Conservation (phyloP, 495 filamentous ascomycete species). For the Aspergillus mulundensis region DNA sequence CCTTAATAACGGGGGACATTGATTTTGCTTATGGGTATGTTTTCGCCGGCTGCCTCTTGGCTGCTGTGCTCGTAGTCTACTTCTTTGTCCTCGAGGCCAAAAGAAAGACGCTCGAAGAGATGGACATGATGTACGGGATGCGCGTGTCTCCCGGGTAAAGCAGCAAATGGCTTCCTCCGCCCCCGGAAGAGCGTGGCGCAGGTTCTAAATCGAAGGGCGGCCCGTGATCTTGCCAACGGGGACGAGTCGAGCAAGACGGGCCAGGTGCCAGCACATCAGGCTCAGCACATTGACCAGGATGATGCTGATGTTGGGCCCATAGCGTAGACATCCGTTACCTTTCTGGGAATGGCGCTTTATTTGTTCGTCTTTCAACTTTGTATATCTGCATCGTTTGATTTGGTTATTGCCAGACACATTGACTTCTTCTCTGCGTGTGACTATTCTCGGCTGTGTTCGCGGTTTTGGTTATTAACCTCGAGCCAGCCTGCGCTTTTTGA, state of each 20-base stretch:
- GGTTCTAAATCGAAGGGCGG: constrained; percentile 27
- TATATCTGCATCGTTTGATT: too few relatives aligned
- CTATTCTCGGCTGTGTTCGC: too few relatives aligned
- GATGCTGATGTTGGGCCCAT: constrained; percentile 21
- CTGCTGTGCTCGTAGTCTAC: constrained; percentile 59
- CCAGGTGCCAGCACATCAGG: constrained; percentile 13
- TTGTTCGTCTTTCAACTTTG: background rate
- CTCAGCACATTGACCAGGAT: constrained; percentile 26
- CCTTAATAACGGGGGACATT: constrained; percentile 65
- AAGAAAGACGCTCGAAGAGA: constrained; percentile 64
- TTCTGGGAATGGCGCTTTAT: background rate
- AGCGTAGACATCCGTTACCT: background rate
- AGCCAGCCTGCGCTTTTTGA: too few relatives aligned
- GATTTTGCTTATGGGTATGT: constrained; percentile 73
- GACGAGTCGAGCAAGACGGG: constrained; percentile 19
- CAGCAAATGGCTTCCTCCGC: constrained; percentile 26
- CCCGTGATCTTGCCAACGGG: constrained; percentile 17
- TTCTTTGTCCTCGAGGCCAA: constrained; percentile 68
- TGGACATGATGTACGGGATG: constrained; percentile 76
- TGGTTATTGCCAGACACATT: too few relatives aligned
- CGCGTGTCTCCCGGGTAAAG: constrained; percentile 15
- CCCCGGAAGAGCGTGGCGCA: constrained; percentile 28
- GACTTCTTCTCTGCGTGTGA: too few relatives aligned
- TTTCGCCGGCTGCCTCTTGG: constrained; percentile 66
- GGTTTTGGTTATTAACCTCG: too few relatives aligned